These are phyloP conservation scores for Inga laurina DNA, from an alignment of 306 rosid genomes.

Conservation along the genomic window DNA sequence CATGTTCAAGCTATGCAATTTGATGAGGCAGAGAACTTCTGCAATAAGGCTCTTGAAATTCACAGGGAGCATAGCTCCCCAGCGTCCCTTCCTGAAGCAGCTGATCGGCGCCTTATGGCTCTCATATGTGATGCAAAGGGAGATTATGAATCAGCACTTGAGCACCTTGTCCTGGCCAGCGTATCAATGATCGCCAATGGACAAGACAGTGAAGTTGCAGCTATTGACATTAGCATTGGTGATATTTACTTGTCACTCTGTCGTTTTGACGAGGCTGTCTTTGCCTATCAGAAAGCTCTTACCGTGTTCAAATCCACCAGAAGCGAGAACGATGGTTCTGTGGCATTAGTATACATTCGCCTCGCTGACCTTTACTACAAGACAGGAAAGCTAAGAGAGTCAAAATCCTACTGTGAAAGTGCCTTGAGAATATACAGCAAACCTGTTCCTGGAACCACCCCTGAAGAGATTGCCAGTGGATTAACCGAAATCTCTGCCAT, in stretches of 20 bases:
- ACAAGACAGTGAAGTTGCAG: slow-evolving; percentile 19
- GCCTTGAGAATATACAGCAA: slow-evolving; percentile 18
- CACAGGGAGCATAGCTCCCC: slow-evolving; percentile 20
- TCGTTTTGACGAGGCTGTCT: slow-evolving; percentile 22
- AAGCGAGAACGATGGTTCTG: slow-evolving; percentile 12
- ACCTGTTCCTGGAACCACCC: slow-evolving; percentile 7
- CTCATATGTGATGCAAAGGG: slow-evolving; percentile 21
- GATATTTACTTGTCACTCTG: slow-evolving; percentile 18
- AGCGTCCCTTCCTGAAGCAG: slow-evolving; percentile 20
- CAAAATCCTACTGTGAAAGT: slow-evolving; percentile 24
- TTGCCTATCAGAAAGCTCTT: slow-evolving; percentile 24
- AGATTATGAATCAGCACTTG: slow-evolving; percentile 24
- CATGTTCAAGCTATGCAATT: slow-evolving; percentile 27
- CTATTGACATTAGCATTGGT: slow-evolving; percentile 22
- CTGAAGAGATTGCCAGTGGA: slow-evolving; percentile 15
- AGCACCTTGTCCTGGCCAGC: slow-evolving; percentile 25
- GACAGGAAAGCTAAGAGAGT: slow-evolving; percentile 23
- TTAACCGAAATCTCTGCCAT: slow-evolving; percentile 23
- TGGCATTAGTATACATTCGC: slow-evolving; percentile 23
- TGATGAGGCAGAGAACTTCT: slow-evolving; percentile 7
- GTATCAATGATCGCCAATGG: slow-evolving; percentile 23
- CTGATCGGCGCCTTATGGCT: slow-evolving; percentile 25
- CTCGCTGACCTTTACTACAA: slow-evolving; percentile 20
- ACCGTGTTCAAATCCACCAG: slow-evolving; percentile 21
- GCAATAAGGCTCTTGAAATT: slow-evolving; percentile 23